Conservation (phyloP, 2,329 filamentous ascomycete species). For the Aspergillus spinulosporus region DNA sequence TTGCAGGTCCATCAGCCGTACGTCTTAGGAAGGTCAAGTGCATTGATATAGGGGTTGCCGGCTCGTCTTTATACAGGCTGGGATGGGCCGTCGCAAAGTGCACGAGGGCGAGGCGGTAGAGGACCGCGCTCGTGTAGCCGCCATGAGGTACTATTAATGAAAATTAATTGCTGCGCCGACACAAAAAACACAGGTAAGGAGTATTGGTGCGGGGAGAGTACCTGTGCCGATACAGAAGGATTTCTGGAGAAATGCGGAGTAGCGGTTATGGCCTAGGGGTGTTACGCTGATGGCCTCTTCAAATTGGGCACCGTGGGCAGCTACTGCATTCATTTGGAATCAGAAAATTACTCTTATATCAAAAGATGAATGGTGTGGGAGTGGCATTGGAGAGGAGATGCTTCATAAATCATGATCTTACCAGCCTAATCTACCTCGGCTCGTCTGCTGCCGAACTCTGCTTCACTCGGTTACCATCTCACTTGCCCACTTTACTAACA, state of each 20-base stretch:
- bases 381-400: neutral
- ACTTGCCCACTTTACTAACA: neutral
- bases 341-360: neutral
- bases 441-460: conserved; percentile 7
- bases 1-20: conserved; percentile 59
- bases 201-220: conserved; percentile 30
- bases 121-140: conserved; percentile 65
- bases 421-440: conserved; percentile 6
- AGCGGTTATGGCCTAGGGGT: conserved; percentile 54
- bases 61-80: conserved; percentile 46
- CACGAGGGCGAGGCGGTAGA: conserved; percentile 59
- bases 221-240: conserved; percentile 68
- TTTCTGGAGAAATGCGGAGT: conserved; percentile 55
- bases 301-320: conserved; percentile 32
- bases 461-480: conserved; percentile 5
- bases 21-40: conserved; percentile 67
- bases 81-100: conserved; percentile 62
- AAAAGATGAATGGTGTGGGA: neutral
- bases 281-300: conserved; percentile 41
- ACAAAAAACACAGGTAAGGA: neutral
- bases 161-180: conserved; percentile 10
- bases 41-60: conserved; percentile 62
- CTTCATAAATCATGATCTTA: conserved; percentile 2
- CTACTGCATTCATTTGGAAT: conserved; percentile 10
- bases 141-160: conserved; percentile 64